Evolutionary conservation across 1,139 yeast species (phyloP).

Genomic region (Hemisphaericaspora xylanilytica): DNA sequence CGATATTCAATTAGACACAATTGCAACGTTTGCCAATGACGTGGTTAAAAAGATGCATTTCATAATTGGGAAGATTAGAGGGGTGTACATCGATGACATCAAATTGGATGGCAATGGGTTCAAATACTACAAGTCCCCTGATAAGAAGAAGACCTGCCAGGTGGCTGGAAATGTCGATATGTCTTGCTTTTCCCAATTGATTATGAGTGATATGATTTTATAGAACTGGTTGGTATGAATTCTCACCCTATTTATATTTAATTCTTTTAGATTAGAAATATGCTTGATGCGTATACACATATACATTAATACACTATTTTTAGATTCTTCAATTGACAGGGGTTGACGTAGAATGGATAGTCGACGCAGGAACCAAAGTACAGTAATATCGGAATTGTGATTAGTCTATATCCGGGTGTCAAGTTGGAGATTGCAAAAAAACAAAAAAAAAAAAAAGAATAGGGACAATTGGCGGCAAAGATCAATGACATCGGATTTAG

Average conservation of each 20-base stretch:
- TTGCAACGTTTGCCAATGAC: constrained; percentile 36
- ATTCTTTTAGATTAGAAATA: background rate
- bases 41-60: constrained; percentile 35
- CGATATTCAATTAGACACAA: constrained; percentile 22
- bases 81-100: constrained; percentile 35
- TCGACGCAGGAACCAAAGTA: no score
- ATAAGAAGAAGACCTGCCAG: no score
- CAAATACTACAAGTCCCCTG: constrained; percentile 23
- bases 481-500: background rate
- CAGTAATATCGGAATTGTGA: no score
- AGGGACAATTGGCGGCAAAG: no score
- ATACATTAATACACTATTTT: background rate
- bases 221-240: no score
- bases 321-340: no score
- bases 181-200: constrained; percentile 1
- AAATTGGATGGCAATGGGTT: constrained; percentile 29
- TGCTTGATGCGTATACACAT: background rate
- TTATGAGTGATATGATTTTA: constrained; percentile 4
- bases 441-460: no score
- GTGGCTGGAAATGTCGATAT: constrained; percentile 24
- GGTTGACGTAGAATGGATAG: no score
- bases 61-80: constrained; percentile 34
- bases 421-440: background rate
- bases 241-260: background rate
- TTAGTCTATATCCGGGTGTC: no score